phyloP scores from a whole-genome alignment of 2,329 filamentous ascomycete species.

The Nemania bipapillata region DNA sequence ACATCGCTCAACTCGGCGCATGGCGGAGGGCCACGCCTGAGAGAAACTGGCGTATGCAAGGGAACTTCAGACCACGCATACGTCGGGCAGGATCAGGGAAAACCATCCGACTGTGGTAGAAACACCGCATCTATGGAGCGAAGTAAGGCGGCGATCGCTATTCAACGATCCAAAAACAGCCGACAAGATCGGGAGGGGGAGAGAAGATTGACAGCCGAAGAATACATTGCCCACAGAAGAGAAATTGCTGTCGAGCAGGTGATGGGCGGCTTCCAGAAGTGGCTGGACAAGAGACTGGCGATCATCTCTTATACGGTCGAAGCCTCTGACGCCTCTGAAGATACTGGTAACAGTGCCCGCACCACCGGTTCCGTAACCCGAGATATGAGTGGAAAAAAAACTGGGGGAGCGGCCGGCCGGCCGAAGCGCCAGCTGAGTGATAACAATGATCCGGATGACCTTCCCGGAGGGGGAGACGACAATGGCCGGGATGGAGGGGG shows the following conservation, averaged over 20 bases:
- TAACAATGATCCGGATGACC: conserved; percentile 46
- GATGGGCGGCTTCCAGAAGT: conserved; percentile 47
- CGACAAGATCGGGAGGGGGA: conserved; percentile 40
- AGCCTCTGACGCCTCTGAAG: conserved; percentile 44
- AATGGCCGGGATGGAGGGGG: conserved; percentile 50
- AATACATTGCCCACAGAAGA: conserved; percentile 47
- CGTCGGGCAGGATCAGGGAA: conserved; percentile 38
- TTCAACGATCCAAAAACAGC: conserved; percentile 43
- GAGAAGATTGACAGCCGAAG: conserved; percentile 45
- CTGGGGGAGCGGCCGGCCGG: conserved; percentile 38
- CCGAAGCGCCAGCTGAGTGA: conserved; percentile 47
- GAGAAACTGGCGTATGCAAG: conserved; percentile 38
- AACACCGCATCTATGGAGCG: conserved; percentile 48
- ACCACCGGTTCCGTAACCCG: conserved; percentile 22
- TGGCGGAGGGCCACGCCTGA: conserved; percentile 40
- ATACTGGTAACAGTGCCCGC: conserved; percentile 20
- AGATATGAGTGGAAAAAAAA: conserved; percentile 27
- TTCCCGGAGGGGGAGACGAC: conserved; percentile 47
- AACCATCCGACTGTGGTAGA: conserved; percentile 34
- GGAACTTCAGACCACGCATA: conserved; percentile 39
- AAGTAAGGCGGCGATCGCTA: conserved; percentile 43
- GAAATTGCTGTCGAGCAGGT: conserved; percentile 44
- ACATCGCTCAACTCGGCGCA: conserved; percentile 24
- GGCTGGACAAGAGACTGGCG: conserved; percentile 48
- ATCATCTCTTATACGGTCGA: conserved; percentile 49